Evolutionary conservation across 2,329 filamentous ascomycete genomes (phyloP).

Genomic region (Sporothrix humicola): DNA sequence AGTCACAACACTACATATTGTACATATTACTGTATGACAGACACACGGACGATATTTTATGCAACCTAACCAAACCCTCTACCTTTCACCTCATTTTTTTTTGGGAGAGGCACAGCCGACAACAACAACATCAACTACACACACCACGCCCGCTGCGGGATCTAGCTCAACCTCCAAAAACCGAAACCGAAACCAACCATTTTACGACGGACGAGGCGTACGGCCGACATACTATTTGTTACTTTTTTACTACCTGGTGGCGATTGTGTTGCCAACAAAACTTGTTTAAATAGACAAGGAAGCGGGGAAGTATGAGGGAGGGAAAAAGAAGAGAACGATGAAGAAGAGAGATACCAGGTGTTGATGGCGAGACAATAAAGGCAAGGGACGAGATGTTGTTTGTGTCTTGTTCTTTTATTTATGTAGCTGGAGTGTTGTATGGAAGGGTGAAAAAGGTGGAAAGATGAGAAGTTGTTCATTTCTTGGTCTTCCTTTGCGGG

Average conservation of each 20-base stretch:
- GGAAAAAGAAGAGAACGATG: too few relatives aligned
- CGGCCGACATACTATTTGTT: not conserved
- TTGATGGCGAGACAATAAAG: not conserved
- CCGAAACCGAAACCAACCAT: not conserved
- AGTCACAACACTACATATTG: too few relatives aligned
- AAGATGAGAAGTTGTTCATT: slow-evolving; percentile 4
- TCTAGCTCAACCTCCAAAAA: not conserved
- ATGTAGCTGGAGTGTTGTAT: not conserved
- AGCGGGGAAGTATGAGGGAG: too few relatives aligned
- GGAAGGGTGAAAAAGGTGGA: not conserved
- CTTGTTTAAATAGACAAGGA: not conserved
- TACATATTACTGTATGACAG: slow-evolving; percentile 7
- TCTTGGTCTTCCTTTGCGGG: slow-evolving; percentile 6
- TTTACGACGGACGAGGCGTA: slow-evolving; percentile 7
- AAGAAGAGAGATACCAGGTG: not conserved
- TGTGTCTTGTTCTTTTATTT: not conserved
- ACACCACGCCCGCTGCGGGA: not conserved
- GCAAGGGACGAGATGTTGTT: not conserved
- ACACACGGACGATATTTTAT: slow-evolving; percentile 1
- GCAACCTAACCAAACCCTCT: too few relatives aligned
- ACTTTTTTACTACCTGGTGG: too few relatives aligned
- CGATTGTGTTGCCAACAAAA: not conserved
- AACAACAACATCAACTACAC: not conserved
- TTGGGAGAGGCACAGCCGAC: too few relatives aligned
- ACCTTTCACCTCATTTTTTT: not conserved